A percentile compares a stretch with the other conserved stretches of the same genome.
phyloP scores from a whole-genome alignment of 148 eudicot species.

The Cornus suecica region DNA sequence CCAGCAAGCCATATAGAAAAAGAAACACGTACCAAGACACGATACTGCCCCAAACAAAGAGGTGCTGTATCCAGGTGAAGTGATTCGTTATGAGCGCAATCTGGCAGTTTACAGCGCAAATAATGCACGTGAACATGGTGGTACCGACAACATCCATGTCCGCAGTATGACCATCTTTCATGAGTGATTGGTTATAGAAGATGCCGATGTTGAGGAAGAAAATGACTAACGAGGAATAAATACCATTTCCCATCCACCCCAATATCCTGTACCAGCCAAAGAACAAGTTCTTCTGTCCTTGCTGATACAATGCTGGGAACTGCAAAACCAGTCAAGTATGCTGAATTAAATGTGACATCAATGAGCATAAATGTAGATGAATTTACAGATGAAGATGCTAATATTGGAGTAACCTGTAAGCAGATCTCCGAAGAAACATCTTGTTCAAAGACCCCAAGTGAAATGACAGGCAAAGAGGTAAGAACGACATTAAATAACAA shows the following conservation, averaged over 20 bases:
- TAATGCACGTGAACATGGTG: conserved; percentile 75
- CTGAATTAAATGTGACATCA: no score
- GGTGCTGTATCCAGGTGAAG: conserved; percentile 94
- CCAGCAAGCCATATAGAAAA: conserved; percentile 47
- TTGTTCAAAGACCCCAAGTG: conserved; percentile 94
- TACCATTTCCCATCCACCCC: conserved; percentile 88
- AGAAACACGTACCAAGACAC: conserved; percentile 74
- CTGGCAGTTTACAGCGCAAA: conserved; percentile 86
- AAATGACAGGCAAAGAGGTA: conserved; percentile 84
- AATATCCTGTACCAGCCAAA: conserved; percentile 82
- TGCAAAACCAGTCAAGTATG: conserved; percentile 23
- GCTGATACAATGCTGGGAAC: conserved; percentile 93
- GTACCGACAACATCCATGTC: conserved; percentile 77
- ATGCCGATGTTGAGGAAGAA: conserved; percentile 72
- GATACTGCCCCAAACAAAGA: conserved; percentile 73
- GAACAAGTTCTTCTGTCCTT: conserved; percentile 82
- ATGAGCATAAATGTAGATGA: neutral
- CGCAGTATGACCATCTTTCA: conserved; percentile 54
- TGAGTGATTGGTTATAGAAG: conserved; percentile 68
- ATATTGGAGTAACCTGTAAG: conserved; percentile 59
- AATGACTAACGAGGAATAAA: conserved; percentile 61
- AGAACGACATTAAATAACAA: conserved; percentile 78
- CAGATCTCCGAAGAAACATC: conserved; percentile 90
- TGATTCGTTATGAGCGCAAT: conserved; percentile 89
- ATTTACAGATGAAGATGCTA: neutral